A percentile compares a stretch with the other conserved stretches of the same genome.
These are phyloP conservation scores for Solanum stenotomum DNA, from an alignment of 257 asterid species.

Conservation along the genomic window DNA sequence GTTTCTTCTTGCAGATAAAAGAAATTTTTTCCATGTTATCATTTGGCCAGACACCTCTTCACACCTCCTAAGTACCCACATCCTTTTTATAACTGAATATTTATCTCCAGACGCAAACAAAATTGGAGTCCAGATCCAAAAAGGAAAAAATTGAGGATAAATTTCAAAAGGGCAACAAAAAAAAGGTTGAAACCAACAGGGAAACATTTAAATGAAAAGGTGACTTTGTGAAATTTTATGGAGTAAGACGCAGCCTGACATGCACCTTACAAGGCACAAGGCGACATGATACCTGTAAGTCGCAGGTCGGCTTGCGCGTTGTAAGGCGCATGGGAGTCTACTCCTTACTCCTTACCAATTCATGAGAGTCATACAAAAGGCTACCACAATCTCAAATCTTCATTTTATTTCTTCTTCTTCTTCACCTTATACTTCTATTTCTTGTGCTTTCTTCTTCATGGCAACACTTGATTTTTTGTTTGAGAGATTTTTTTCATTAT, in stretches of 20 bases:
- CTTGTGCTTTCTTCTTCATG: background rate
- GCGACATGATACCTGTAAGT: background rate
- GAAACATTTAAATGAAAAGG: background rate
- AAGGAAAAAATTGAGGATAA: too few relatives aligned
- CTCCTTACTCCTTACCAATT: conserved; percentile 13
- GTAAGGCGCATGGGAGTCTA: background rate
- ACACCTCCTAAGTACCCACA: background rate
- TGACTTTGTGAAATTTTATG: background rate
- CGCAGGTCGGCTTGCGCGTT: background rate
- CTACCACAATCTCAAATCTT: conserved; percentile 65
- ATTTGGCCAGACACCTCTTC: background rate
- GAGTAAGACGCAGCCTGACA: background rate
- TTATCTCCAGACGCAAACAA: background rate
- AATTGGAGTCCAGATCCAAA: too few relatives aligned
- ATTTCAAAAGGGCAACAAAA: background rate
- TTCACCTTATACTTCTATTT: background rate
- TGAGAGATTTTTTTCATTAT: background rate
- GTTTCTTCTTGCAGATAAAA: background rate
- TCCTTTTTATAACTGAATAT: too few relatives aligned
- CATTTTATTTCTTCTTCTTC: background rate
- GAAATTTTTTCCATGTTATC: background rate
- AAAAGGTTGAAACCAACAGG: background rate
- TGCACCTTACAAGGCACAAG: background rate
- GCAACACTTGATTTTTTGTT: background rate
- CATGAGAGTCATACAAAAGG: conserved; percentile 61